Evolutionary conservation across 495 filamentous ascomycete genomes (phyloP).

Genomic region (Chlorociboria aeruginascens): DNA sequence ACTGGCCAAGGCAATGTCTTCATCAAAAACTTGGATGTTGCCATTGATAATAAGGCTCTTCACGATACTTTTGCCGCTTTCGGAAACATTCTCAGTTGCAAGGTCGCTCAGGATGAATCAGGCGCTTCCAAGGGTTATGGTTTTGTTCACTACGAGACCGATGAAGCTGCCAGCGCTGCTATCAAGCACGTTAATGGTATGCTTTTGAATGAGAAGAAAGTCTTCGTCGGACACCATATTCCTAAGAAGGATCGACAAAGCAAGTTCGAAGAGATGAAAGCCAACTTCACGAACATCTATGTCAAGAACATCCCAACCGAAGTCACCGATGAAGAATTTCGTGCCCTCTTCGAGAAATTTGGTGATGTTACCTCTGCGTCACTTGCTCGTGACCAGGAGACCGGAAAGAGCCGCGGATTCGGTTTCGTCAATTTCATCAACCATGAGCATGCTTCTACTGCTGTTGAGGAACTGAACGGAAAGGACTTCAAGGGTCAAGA

Average conservation of each 20-base stretch:
- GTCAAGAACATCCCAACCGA: conserved; percentile 95
- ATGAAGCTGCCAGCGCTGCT: conserved; percentile 88
- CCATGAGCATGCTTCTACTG: conserved; percentile 75
- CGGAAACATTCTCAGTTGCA: conserved; percentile 98
- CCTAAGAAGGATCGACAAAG: conserved; percentile 99
- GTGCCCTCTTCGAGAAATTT: conserved; percentile 77
- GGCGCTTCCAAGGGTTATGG: conserved; percentile 96
- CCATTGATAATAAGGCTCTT: conserved; percentile 99
- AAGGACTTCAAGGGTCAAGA: conserved; percentile 86
- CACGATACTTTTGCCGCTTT: conserved; percentile 99
- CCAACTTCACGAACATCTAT: conserved; percentile 99
- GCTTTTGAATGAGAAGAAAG: conserved; percentile 99
- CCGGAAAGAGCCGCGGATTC: conserved; percentile 89
- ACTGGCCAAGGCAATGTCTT: conserved; percentile 99
- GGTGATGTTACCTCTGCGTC: conserved; percentile 95
- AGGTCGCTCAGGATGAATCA: conserved; percentile 95
- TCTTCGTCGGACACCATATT: conserved; percentile 98
- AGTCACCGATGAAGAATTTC: conserved; percentile 87
- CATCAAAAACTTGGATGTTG: conserved; percentile 98
- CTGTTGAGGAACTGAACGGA: conserved; percentile 87
- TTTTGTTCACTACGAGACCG: conserved; percentile 99
- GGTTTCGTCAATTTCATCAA: conserved; percentile 96
- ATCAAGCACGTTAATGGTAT: conserved; percentile 99
- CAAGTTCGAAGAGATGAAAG: conserved; percentile 99
- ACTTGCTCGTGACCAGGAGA: conserved; percentile 73